phyloP scores from a whole-genome alignment of 129 eudicot genomes.

The Solidago caesia region DNA sequence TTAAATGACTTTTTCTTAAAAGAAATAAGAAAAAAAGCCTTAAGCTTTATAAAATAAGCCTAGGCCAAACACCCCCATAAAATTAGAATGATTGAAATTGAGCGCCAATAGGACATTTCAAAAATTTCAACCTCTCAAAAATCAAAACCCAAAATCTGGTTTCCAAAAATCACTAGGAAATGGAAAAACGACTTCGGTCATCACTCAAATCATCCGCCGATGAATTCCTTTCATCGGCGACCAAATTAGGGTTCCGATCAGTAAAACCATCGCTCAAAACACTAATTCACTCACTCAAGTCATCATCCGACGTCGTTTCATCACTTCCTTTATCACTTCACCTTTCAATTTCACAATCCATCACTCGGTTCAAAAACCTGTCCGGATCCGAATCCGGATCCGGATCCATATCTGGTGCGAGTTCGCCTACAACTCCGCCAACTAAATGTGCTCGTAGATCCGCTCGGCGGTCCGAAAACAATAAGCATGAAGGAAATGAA shows the following conservation, averaged over 20 bases:
- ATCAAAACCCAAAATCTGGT: neutral
- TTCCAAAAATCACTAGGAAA: slow-evolving; percentile 15
- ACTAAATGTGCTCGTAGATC: slow-evolving; percentile 69
- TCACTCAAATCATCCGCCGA: slow-evolving; percentile 83
- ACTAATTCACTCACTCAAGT: slow-evolving; percentile 52
- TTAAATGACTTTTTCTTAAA: too few relatives aligned
- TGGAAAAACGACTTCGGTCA: slow-evolving; percentile 92
- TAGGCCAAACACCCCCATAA: too few relatives aligned
- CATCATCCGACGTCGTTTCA: slow-evolving; percentile 53
- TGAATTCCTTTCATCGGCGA: slow-evolving; percentile 67
- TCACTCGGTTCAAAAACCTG: slow-evolving; percentile 38
- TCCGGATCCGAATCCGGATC: slow-evolving; percentile 19
- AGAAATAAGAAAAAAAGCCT: too few relatives aligned
- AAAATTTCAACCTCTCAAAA: neutral
- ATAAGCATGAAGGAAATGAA: neutral
- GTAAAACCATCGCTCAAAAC: slow-evolving; percentile 68
- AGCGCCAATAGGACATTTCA: slow-evolving; percentile 31
- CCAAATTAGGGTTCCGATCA: slow-evolving; percentile 58
- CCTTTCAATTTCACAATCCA: slow-evolving; percentile 48
- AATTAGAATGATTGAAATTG: neutral
- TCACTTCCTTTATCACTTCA: slow-evolving; percentile 65
- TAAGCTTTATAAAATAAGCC: too few relatives aligned
- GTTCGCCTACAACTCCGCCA: slow-evolving; percentile 66
- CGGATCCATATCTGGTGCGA: neutral
- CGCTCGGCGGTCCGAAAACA: slow-evolving; percentile 39